A percentile compares a stretch with the other conserved stretches of the same genome.
phyloP scores from a whole-genome alignment of 2,329 filamentous ascomycete genomes.

The Gaeumannomyces tritici region DNA sequence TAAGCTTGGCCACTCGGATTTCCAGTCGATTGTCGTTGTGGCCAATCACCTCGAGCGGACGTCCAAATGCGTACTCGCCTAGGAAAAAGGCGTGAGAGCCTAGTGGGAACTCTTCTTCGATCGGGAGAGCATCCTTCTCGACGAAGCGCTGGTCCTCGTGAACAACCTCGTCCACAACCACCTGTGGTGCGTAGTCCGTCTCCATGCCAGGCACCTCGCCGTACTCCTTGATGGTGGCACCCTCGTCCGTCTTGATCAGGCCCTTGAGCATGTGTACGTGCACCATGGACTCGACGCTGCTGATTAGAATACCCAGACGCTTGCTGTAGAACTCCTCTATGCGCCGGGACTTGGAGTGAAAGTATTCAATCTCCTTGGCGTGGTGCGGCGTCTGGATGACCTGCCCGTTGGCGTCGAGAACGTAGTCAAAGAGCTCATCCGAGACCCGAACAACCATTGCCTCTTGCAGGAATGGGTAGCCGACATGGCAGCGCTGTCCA shows the following conservation, averaged over 20 bases:
- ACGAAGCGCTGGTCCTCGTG: slow-evolving; percentile 91
- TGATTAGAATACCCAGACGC: slow-evolving; percentile 78
- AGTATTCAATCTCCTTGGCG: slow-evolving; percentile 69
- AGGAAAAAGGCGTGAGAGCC: slow-evolving; percentile 84
- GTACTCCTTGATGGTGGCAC: slow-evolving; percentile 88
- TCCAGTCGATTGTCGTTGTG: slow-evolving; percentile 69
- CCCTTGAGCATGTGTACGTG: slow-evolving; percentile 93
- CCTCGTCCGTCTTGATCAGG: slow-evolving; percentile 79
- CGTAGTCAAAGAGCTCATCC: slow-evolving; percentile 88
- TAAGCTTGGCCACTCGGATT: slow-evolving; percentile 65
- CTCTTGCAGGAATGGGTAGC: slow-evolving; percentile 92
- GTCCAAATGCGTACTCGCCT: slow-evolving; percentile 85
- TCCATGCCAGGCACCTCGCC: slow-evolving; percentile 77
- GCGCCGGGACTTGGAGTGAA: slow-evolving; percentile 70
- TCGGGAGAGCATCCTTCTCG: slow-evolving; percentile 75
- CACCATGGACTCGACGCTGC: slow-evolving; percentile 77
- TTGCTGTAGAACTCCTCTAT: slow-evolving; percentile 88
- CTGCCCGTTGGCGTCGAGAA: slow-evolving; percentile 56
- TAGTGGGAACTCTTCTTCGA: slow-evolving; percentile 84
- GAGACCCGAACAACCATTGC: slow-evolving; percentile 82
- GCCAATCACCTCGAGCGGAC: slow-evolving; percentile 72
- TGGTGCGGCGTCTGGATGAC: slow-evolving; percentile 62
- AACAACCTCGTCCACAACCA: slow-evolving; percentile 79
- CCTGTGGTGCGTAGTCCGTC: slow-evolving; percentile 82
- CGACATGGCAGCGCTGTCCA: slow-evolving; percentile 79